Conservation (phyloP, 164 flowering plant species). For the Aristolochia californica region DNA sequence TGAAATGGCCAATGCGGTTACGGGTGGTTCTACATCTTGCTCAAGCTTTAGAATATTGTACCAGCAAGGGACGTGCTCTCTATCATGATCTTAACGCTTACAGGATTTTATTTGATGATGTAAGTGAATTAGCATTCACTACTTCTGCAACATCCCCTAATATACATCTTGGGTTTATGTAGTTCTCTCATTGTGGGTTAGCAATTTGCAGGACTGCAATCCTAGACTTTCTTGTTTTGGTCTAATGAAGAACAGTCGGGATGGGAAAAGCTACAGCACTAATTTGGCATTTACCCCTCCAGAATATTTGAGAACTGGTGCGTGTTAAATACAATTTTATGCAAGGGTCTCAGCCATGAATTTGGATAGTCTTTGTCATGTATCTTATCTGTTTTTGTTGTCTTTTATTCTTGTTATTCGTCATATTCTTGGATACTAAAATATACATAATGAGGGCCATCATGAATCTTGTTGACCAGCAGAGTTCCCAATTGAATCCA, state of each 20-base stretch:
- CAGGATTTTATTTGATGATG: slow-evolving; percentile 79
- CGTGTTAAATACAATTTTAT: neutral
- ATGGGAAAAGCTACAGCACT: slow-evolving; percentile 88
- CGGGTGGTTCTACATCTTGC: slow-evolving; percentile 85
- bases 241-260: slow-evolving; percentile 87
- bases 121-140: slow-evolving; percentile 14
- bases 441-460: too few species aligned
- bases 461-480: too few species aligned
- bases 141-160: neutral
- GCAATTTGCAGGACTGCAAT: slow-evolving; percentile 50
- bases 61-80: slow-evolving; percentile 71
- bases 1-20: slow-evolving; percentile 89
- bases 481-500: too few species aligned
- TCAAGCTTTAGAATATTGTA: slow-evolving; percentile 85
- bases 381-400: neutral
- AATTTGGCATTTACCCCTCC: slow-evolving; percentile 91
- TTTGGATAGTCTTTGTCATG: neutral
- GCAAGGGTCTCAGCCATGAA: neutral
- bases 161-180: neutral
- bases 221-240: slow-evolving; percentile 90
- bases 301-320: slow-evolving; percentile 80
- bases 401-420: neutral
- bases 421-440: too few species aligned
- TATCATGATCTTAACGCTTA: slow-evolving; percentile 95
- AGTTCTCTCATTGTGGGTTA: slow-evolving; percentile 10